phyloP scores from a whole-genome alignment of 192 early-diverging fungal genomes.

The Oehlia diaphana region DNA sequence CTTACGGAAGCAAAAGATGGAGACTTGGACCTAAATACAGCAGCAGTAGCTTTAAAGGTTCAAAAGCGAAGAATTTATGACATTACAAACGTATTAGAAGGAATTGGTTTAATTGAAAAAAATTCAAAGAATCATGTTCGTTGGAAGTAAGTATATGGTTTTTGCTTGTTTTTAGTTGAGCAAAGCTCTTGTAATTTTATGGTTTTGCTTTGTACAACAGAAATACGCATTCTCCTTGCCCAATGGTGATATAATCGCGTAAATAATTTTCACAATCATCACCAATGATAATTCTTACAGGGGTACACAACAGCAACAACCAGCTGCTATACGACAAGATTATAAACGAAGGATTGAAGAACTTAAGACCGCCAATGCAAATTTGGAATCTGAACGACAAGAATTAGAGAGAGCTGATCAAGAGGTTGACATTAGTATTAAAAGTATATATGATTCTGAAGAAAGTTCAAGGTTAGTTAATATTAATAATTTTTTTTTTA shows the following conservation, averaged over 20 bases:
- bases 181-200: not conserved
- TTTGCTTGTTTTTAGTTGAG: not conserved
- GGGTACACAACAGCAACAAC: conserved; percentile 1
- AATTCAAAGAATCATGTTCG: conserved; percentile 67
- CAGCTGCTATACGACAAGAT: not conserved
- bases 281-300: conserved; percentile 1
- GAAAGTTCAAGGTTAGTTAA: not conserved
- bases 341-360: conserved; percentile 19
- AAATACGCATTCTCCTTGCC: not conserved
- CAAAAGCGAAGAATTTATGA: conserved; percentile 73
- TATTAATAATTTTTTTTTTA: not conserved
- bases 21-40: conserved; percentile 60
- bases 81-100: conserved; percentile 70
- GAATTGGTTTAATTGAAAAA: conserved; percentile 65
- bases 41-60: conserved; percentile 56
- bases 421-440: conserved; percentile 7
- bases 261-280: conserved; percentile 3
- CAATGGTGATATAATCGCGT: conserved; percentile 1
- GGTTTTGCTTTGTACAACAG: not conserved
- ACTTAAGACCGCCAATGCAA: conserved; percentile 20
- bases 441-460: conserved; percentile 25
- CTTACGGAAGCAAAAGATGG: conserved; percentile 49
- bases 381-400: conserved; percentile 2
- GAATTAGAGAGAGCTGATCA: conserved; percentile 13
- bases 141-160: conserved; percentile 57